These are phyloP conservation scores for Vicia faba DNA, from an alignment of 306 rosid genomes.

Conservation along the genomic window DNA sequence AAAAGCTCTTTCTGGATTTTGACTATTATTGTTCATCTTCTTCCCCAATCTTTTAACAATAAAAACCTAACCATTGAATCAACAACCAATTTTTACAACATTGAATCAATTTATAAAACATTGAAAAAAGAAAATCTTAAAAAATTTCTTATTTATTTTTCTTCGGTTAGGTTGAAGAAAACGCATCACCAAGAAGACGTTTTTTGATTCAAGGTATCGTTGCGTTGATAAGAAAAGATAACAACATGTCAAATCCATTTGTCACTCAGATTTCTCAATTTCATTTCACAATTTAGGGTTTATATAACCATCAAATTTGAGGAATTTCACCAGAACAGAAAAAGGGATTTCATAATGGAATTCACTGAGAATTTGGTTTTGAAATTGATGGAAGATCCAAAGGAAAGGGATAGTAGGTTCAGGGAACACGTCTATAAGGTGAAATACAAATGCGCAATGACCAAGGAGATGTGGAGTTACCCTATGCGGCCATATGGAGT, in stretches of 20 bases:
- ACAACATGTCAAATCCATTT: background rate
- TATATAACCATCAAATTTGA: constrained; percentile 18
- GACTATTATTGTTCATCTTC: no score
- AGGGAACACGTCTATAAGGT: constrained; percentile 58
- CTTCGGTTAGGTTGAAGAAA: background rate
- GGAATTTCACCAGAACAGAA: constrained; percentile 34
- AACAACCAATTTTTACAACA: no score
- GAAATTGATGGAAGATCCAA: constrained; percentile 89
- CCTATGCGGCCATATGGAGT: constrained; percentile 90
- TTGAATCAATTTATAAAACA: no score
- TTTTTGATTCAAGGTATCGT: background rate
- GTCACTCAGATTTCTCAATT: background rate
- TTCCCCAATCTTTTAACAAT: no score
- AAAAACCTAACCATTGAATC: no score
- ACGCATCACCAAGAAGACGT: background rate
- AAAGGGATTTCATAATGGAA: constrained; percentile 87
- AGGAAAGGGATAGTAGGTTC: constrained; percentile 85
- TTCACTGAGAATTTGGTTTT: constrained; percentile 83
- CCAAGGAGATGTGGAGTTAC: constrained; percentile 86
- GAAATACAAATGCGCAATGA: constrained; percentile 62
- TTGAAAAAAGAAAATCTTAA: no score
- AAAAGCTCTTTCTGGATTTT: no score
- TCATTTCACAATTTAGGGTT: constrained; percentile 21
- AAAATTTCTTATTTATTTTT: background rate
- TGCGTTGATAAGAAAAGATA: constrained; percentile 36